Evolutionary conservation across 2,329 filamentous ascomycete species (phyloP), one percentile per base, ranked within the genome.

Genomic region (Herpotrichia juniperi): DNA sequence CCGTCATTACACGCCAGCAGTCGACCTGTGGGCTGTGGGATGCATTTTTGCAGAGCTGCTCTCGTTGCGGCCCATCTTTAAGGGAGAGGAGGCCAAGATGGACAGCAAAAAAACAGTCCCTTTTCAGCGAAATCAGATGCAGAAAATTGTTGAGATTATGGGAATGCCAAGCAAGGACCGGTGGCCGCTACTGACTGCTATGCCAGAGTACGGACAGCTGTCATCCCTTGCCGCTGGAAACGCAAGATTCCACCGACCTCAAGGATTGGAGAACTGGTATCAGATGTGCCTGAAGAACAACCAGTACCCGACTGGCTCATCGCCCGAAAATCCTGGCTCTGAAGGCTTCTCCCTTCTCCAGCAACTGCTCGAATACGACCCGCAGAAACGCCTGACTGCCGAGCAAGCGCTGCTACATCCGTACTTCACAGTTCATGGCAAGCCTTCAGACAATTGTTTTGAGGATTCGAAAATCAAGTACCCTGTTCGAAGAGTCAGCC

Each of bases 61-160:
- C 0, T 93, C 90, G 1, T 78, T 99, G 3, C 84, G 93, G 1
- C 94, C 94, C 0, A 97, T 99, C 48, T 99, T 99, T 75, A 99
- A 99, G 71, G 94, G 94, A 0, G 94, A 99, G 69, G 94, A 99
- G 75, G 94, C 94, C 14, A 99, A 99, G 77, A 97, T 97, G 89
- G 94, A 99, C 74, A 90, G 85, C 64, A 99, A 99, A 76, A 97
- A 97, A 77, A 94, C 90, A 0, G 93, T 97, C 0, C 94, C 94
- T 0, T 99, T 99, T 64, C 94, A 99, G 74, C 86, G 93, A 12
- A 97, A 97, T 66, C 94, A 99, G 77, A 97, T 99, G 93, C 91
- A 94, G 69, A 97, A 96, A 76, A 99, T 99, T 63, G 91, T 96
- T 31, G 94, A 99, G 69, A 92, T 99, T 57, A 88, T 99, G 79